These are phyloP conservation scores for Tetracentron sinense DNA, from an alignment of 164 flowering plant genomes.

Conservation along the genomic window DNA sequence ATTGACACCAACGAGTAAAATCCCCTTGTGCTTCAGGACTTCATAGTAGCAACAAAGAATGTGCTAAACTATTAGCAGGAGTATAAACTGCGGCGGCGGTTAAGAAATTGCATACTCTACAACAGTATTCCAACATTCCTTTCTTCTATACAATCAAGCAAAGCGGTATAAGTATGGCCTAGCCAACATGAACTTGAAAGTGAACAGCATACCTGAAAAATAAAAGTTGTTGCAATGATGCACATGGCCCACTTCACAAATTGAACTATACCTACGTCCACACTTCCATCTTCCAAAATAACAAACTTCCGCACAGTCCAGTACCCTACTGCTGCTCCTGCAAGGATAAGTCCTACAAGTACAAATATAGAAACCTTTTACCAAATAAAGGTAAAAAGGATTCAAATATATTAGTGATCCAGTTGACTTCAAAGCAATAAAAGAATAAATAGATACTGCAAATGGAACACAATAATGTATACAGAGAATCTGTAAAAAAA, in stretches of 20 bases:
- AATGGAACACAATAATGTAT: too few species aligned
- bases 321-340: constrained; percentile 90
- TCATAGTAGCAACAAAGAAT: too few species aligned
- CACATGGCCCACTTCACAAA: constrained; percentile 95
- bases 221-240: constrained; percentile 45
- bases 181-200: too few species aligned
- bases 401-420: neutral
- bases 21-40: too few species aligned
- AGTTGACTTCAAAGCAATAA: neutral
- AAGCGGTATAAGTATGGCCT: too few species aligned
- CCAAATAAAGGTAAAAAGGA: neutral
- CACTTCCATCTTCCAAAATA: constrained; percentile 79
- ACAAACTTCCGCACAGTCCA: constrained; percentile 85
- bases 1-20: too few species aligned
- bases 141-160: too few species aligned
- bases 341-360: constrained; percentile 48
- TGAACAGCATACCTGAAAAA: constrained; percentile 52
- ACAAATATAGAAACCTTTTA: constrained; percentile 63
- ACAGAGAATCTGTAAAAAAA: too few species aligned
- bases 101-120: too few species aligned
- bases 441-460: neutral
- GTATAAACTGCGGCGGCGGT: too few species aligned
- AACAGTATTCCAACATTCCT: too few species aligned
- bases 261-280: constrained; percentile 73
- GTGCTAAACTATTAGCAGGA: too few species aligned